phyloP scores from a whole-genome alignment of 768 basidiomycete species.

The Nidularia pulvinata region DNA sequence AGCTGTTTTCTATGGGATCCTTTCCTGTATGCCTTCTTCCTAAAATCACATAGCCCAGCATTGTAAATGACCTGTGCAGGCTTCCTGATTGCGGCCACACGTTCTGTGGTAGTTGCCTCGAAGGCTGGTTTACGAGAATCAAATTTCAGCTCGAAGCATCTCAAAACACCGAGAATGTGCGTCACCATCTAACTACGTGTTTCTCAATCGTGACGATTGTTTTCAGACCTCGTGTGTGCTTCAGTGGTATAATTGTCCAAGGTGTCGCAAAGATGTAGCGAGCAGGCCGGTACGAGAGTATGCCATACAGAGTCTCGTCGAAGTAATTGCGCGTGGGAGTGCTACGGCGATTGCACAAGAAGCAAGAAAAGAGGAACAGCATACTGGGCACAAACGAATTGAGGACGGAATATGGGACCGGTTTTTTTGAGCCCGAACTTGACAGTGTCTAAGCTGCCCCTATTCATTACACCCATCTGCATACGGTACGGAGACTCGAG shows the following conservation, averaged over 20 bases:
- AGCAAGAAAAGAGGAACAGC: neutral
- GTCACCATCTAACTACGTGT: no score
- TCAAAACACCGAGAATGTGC: no score
- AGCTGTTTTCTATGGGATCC: conserved; percentile 48
- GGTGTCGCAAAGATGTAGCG: conserved; percentile 27
- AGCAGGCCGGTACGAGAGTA: conserved; percentile 13
- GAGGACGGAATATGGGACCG: no score
- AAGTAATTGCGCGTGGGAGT: neutral
- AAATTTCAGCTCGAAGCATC: neutral
- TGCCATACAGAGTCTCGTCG: neutral
- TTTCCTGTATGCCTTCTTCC: conserved; percentile 36
- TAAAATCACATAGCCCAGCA: neutral
- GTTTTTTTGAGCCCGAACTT: no score
- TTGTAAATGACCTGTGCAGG: conserved; percentile 20
- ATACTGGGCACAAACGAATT: no score
- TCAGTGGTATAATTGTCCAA: conserved; percentile 19
- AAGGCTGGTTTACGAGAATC: conserved; percentile 21
- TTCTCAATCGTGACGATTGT: neutral
- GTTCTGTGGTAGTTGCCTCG: conserved; percentile 46
- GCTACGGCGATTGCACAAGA: neutral
- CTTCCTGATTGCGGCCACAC: conserved; percentile 52
- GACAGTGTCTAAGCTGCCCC: no score
- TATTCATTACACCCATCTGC: no score
- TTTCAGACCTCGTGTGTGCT: neutral
- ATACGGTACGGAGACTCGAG: no score